Base-by-base conservation (phyloP, 768 basidiomycete genomes). In the Amanita muscaria region DNA sequence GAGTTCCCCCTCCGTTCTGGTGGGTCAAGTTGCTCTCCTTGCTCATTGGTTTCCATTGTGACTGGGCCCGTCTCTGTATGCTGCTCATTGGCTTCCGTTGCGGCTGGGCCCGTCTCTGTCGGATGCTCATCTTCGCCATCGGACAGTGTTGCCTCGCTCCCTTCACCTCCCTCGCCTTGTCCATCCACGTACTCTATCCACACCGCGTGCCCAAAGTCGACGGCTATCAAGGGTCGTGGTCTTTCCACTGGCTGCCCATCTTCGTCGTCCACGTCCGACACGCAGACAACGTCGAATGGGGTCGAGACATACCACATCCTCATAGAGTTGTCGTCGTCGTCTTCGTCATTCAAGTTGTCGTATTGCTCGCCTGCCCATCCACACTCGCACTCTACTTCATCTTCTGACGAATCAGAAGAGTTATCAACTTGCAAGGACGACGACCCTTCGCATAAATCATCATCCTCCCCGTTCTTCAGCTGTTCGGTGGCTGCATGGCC, bases 161-260 rank as follows among this genome's bases (percentile, higher is more conserved):
- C 35, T 11, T 32, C 49, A 16, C 25, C 15, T 29, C 18, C 39
- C 4, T 21, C 32, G 5, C 2, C 39, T 15, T 21, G 25, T 6
- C 14, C 18, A 33, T 61, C 66, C 51, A 51, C 56, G 53, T 79
- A 77, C 54, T 86, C 83, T 37, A 92, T 77, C 76, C 88, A 85
- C 27, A 88, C 82, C 14, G 89, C 84, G 54, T 90, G 88, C 32
- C 87, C 86, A 64, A 92, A 93, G 56, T 92, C 79, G 5, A 91
- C 82, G 0, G 83, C 83, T n/a, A 86, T 77, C 11, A 86, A 68
- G 18, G 83, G 83, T 2, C 83, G 68, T 15, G 79, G 78, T 3
- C 78, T 67, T 23, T 76, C 77, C 21, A 29, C 30, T 44, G 55
- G 49, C 2, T 54, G 59, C 1, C 63, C 68, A 1, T 63, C 68